Conservation (phyloP, 2,329 filamentous ascomycete genomes). For the Knufia petricola region DNA sequence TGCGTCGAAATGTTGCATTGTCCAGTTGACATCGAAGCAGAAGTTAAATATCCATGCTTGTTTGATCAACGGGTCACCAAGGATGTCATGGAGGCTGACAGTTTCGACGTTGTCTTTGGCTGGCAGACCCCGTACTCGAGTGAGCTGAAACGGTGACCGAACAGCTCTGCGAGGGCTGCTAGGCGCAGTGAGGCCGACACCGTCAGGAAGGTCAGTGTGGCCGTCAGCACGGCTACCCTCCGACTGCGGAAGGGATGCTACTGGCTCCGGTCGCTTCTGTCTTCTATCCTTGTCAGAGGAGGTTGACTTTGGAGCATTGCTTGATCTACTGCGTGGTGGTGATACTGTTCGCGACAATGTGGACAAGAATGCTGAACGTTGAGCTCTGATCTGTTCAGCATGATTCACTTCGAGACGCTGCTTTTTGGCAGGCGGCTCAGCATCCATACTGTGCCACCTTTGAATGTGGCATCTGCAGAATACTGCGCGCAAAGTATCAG, state of each 20-base stretch:
- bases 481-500: not conserved
- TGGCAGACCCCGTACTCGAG: slow-evolving; percentile 56
- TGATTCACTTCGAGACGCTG: not conserved
- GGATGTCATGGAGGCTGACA: slow-evolving; percentile 55
- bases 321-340: not conserved
- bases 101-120: slow-evolving; percentile 54
- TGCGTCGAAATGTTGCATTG: slow-evolving; percentile 50
- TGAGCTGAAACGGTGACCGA: slow-evolving; percentile 62
- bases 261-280: not conserved
- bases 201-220: not conserved
- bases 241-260: not conserved
- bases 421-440: not conserved
- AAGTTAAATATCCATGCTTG: slow-evolving; percentile 52
- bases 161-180: slow-evolving; percentile 21
- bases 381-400: not conserved
- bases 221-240: not conserved
- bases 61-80: slow-evolving; percentile 64
- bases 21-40: slow-evolving; percentile 48
- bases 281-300: not conserved
- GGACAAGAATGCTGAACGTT: slow-evolving; percentile 5
- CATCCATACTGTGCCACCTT: not conserved
- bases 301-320: not conserved
- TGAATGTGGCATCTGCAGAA: not conserved
- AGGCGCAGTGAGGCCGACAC: not conserved
- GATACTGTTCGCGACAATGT: slow-evolving; percentile 3